Base-by-base conservation (phyloP, 441 rosid genomes). In the Erodium trifolium region DNA sequence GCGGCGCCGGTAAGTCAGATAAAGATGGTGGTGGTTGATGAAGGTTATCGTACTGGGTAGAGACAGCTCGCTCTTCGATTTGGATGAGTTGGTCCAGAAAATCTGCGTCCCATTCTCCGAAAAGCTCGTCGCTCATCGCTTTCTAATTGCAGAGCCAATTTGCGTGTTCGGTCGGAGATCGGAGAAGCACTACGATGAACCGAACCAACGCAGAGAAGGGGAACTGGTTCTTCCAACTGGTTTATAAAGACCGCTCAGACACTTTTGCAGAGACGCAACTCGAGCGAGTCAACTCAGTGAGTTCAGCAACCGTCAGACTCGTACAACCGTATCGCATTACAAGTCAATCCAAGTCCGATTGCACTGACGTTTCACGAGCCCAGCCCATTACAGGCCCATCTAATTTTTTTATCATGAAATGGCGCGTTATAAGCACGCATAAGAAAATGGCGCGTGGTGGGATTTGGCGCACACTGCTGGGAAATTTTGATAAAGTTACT, bases 61-160 rank as follows among this genome's bases (percentile, higher is more conserved):
- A 76, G 55, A 78, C 79, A 49, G 80, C 78, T 10, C 53, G 68
- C 69, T 86, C 84, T 64, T 82, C 92, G 0, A 41, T 77, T 77
- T 82, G 79, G 59, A 80, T 65, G 73, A 80, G 74, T 35, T 75
- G 80, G 19, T 78, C 81, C 55, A 86, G 69, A 78, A 89, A 83
- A 69, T 74, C 85, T 17, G 78, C 78, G 47, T 81, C 89, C 93
- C 92, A 89, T 13, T 78, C 89, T 69, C 77, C 92, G 49, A 70
- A 63, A 34, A 70, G 77, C 39, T 69, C 82, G 79, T 81, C 65
- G 8, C 63, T 69, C 82, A 81, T 81, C 65, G 8, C 63, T 23
- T 60, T 3, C 51, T 18, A 16, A 16, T 16, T 55, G 23, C 49
- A 43, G 49, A 43, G 49, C 49, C 49, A 8, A 43, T 43, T 43